A percentile compares a stretch with the other conserved stretches of the same genome.
phyloP scores from a whole-genome alignment of 345 rosid genomes.

The Geranium rotundifolium region DNA sequence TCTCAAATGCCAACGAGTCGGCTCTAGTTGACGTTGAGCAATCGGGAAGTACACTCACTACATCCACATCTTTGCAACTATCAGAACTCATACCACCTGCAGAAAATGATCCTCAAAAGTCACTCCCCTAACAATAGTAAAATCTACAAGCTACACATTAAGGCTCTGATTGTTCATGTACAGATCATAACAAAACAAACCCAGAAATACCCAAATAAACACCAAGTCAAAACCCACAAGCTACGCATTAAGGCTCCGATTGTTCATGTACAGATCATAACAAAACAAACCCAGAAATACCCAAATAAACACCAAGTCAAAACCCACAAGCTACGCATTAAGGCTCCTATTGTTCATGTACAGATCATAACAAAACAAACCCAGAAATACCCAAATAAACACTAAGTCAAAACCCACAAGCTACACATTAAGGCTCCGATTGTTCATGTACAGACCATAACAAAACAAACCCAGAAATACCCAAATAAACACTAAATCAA shows the following conservation, averaged over 20 bases:
- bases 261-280: neutral
- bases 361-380: neutral
- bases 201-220: neutral
- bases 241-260: neutral
- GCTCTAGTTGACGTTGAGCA: constrained; percentile 27
- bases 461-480: neutral
- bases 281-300: neutral
- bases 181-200: neutral
- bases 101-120: constrained; percentile 1
- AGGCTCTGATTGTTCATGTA: neutral
- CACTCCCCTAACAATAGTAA: neutral
- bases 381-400: neutral
- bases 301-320: too few relatives aligned
- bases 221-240: neutral
- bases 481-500: too few relatives aligned
- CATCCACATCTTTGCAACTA: constrained; percentile 77
- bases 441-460: neutral
- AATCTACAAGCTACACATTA: neutral
- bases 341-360: neutral
- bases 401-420: neutral
- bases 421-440: neutral
- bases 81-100: constrained; percentile 45
- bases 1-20: constrained; percentile 20
- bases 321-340: neutral
- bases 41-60: constrained; percentile 50